Conservation (phyloP, 441 rosid species). For the Lepidium campestre region DNA sequence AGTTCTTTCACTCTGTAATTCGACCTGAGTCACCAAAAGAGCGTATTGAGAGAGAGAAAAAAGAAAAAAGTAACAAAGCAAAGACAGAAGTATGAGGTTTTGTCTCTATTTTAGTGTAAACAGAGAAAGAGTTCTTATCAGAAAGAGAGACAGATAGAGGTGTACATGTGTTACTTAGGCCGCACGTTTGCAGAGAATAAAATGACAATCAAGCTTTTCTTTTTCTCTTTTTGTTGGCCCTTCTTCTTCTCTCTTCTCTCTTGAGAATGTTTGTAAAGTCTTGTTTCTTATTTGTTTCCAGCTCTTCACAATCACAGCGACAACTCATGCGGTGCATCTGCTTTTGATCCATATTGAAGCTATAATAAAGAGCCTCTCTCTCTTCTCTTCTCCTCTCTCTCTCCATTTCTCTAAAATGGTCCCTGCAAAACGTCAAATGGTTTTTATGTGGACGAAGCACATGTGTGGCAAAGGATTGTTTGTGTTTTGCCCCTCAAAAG, state of each 20-base stretch:
- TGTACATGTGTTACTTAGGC: slow-evolving; percentile 30
- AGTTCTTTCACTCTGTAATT: slow-evolving; percentile 55
- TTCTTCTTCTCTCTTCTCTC: slow-evolving; percentile 8
- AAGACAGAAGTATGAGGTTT: not conserved
- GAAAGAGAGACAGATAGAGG: slow-evolving; percentile 23
- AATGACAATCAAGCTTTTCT: slow-evolving; percentile 12
- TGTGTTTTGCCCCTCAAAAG: slow-evolving; percentile 12
- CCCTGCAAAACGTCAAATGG: slow-evolving; percentile 32
- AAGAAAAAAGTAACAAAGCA: not conserved
- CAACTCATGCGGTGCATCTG: slow-evolving; percentile 22
- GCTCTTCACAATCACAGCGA: slow-evolving; percentile 20
- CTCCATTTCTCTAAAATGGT: slow-evolving; percentile 19
- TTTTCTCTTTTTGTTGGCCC: not conserved
- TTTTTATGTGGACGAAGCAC: slow-evolving; percentile 29
- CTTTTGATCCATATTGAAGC: slow-evolving; percentile 25
- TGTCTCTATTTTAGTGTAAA: slow-evolving; percentile 9
- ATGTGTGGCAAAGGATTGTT: slow-evolving; percentile 28
- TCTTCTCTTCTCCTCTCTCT: not conserved
- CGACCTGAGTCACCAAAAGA: slow-evolving; percentile 34
- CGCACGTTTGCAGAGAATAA: slow-evolving; percentile 29
- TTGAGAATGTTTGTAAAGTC: not conserved
- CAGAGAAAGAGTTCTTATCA: slow-evolving; percentile 15
- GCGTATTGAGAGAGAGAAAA: not conserved
- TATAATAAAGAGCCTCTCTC: slow-evolving; percentile 21
- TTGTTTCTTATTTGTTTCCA: not conserved